Evolutionary conservation across 495 filamentous ascomycete species (phyloP).

Genomic region (Daldinia loculata): DNA sequence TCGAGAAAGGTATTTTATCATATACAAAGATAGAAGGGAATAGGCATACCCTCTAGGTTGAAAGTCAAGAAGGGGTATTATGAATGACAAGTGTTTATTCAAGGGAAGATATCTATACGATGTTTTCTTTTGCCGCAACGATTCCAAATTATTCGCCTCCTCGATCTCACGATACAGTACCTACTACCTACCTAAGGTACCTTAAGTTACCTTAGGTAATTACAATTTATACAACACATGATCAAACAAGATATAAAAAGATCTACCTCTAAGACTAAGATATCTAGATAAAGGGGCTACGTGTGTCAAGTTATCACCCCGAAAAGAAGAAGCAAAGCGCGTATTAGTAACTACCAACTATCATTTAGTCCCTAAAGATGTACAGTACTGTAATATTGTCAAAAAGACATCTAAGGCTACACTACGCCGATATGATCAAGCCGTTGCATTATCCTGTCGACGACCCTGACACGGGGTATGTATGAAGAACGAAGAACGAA

Average conservation of each 20-base stretch:
- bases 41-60: too few species aligned
- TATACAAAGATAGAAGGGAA: too few species aligned
- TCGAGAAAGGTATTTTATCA: too few species aligned
- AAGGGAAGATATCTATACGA: too few species aligned
- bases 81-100: too few species aligned
- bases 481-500: slow-evolving; percentile 30
- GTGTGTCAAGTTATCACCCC: background rate
- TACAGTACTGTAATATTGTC: slow-evolving; percentile 13
- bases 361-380: slow-evolving; percentile 20
- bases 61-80: too few species aligned
- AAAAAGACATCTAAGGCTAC: background rate
- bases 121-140: too few species aligned
- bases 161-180: too few species aligned
- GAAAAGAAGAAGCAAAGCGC: background rate
- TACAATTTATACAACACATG: background rate
- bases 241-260: background rate
- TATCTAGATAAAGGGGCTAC: background rate
- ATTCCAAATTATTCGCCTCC: too few species aligned
- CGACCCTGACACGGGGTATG: slow-evolving; percentile 10
- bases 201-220: too few species aligned
- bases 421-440: slow-evolving; percentile 15
- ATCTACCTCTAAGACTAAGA: background rate
- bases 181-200: too few species aligned
- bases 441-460: slow-evolving; percentile 3
- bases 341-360: slow-evolving; percentile 16